These are phyloP conservation scores for Pinguiococcus pyrenoidosus DNA, from an alignment of 108 stramenopile species.

Conservation along the genomic window DNA sequence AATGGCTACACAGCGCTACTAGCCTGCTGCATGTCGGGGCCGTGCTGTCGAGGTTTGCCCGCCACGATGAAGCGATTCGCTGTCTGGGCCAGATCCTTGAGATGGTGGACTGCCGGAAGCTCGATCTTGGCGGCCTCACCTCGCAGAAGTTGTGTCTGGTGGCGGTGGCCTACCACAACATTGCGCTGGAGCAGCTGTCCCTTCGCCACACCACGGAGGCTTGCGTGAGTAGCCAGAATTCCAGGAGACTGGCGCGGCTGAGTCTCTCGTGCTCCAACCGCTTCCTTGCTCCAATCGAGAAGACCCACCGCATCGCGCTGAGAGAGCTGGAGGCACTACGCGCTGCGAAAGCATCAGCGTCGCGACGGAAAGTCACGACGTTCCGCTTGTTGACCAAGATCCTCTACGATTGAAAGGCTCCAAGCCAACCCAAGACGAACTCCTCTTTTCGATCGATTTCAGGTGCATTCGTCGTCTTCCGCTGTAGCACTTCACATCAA, in stretches of 20 bases:
- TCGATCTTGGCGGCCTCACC: slow-evolving; percentile 24
- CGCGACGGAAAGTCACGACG: too few species aligned
- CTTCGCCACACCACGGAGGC: slow-evolving; percentile 36
- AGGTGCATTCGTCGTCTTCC: too few species aligned
- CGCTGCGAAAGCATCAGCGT: too few species aligned
- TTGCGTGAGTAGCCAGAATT: slow-evolving; percentile 44
- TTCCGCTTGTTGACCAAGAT: too few species aligned
- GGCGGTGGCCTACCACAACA: slow-evolving; percentile 49
- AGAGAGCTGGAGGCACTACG: slow-evolving; percentile 3
- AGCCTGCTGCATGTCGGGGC: slow-evolving; percentile 36
- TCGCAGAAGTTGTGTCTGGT: slow-evolving; percentile 43
- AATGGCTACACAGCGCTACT: slow-evolving; percentile 29
- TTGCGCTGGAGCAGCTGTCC: slow-evolving; percentile 42
- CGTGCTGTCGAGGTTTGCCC: slow-evolving; percentile 27
- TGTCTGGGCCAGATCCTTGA: slow-evolving; percentile 30
- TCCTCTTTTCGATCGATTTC: too few species aligned
- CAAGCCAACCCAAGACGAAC: too few species aligned
- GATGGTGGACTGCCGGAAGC: slow-evolving; percentile 23
- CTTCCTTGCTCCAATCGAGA: slow-evolving; percentile 38
- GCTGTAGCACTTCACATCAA: too few species aligned
- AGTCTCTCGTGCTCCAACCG: slow-evolving; percentile 44
- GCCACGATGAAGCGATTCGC: slow-evolving; percentile 36
- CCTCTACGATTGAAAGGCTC: too few species aligned
- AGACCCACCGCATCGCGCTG: slow-evolving; percentile 37
- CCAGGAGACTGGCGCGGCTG: slow-evolving; percentile 44